Evolutionary conservation across 495 filamentous ascomycete genomes (phyloP).

Genomic region (Oleoguttula mirabilis): DNA sequence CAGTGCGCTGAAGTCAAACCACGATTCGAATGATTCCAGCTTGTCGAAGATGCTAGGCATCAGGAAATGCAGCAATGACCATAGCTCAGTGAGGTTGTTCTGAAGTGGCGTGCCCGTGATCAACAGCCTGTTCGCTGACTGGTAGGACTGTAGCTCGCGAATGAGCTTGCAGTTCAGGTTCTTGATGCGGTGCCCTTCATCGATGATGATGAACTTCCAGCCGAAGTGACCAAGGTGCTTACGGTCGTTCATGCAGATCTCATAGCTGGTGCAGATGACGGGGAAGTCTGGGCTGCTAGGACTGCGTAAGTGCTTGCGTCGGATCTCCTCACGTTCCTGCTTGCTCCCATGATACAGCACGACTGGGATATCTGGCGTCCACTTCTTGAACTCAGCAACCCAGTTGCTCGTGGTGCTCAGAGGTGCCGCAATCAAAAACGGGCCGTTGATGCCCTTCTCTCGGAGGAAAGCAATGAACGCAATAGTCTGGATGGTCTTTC

Average conservation of each 20-base stretch:
- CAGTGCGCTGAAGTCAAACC: slow-evolving; percentile 91
- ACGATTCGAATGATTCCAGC: slow-evolving; percentile 76
- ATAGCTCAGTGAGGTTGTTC: slow-evolving; percentile 89
- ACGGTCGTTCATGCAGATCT: slow-evolving; percentile 86
- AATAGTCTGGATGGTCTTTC: slow-evolving; percentile 92
- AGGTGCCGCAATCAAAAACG: slow-evolving; percentile 81
- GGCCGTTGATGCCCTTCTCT: slow-evolving; percentile 74
- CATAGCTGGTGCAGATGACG: slow-evolving; percentile 84
- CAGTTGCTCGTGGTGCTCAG: slow-evolving; percentile 89
- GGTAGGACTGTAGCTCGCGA: slow-evolving; percentile 71
- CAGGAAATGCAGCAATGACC: slow-evolving; percentile 90
- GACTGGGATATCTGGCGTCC: slow-evolving; percentile 76
- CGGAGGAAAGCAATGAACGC: slow-evolving; percentile 78
- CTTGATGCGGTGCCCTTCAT: slow-evolving; percentile 95
- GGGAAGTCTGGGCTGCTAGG: slow-evolving; percentile 63
- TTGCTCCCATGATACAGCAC: slow-evolving; percentile 82
- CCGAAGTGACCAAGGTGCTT: slow-evolving; percentile 66
- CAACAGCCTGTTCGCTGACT: slow-evolving; percentile 76
- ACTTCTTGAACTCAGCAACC: slow-evolving; percentile 87
- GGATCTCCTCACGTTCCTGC: slow-evolving; percentile 57
- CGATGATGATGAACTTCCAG: slow-evolving; percentile 97
- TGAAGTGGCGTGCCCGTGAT: slow-evolving; percentile 93
- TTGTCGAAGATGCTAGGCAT: slow-evolving; percentile 86
- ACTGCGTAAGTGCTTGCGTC: slow-evolving; percentile 47
- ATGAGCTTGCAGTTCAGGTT: slow-evolving; percentile 92